These are phyloP conservation scores for Pelargonium nanum DNA, from an alignment of 345 rosid genomes.

Conservation along the genomic window DNA sequence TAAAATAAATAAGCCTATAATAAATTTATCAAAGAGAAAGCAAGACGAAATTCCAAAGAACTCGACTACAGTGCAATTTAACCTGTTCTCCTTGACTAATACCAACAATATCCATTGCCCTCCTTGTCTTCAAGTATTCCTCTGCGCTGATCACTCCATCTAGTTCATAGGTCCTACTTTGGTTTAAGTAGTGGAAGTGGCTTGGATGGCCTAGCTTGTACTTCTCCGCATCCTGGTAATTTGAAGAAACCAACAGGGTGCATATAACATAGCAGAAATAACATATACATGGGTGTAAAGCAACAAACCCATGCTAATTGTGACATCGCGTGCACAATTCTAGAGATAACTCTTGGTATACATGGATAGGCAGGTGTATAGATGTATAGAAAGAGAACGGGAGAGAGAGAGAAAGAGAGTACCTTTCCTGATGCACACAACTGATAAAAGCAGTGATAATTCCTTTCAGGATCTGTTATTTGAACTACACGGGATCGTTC, in stretches of 20 bases:
- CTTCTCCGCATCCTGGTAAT: slow-evolving; percentile 69
- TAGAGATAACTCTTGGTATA: neutral
- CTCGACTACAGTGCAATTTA: neutral
- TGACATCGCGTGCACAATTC: neutral
- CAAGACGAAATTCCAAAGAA: neutral
- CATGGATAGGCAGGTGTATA: neutral
- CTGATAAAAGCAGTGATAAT: slow-evolving; percentile 96
- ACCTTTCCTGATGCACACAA: slow-evolving; percentile 94
- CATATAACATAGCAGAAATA: too few species aligned
- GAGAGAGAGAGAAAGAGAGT: slow-evolving; percentile 20
- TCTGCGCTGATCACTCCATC: slow-evolving; percentile 82
- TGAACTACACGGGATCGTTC: slow-evolving; percentile 98
- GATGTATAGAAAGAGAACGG: too few species aligned
- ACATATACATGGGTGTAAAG: neutral
- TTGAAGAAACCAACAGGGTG: slow-evolving; percentile 16
- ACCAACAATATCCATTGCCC: slow-evolving; percentile 98
- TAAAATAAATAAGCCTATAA: neutral
- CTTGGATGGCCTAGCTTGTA: slow-evolving; percentile 71
- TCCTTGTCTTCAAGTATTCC: slow-evolving; percentile 79
- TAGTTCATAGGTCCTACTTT: slow-evolving; percentile 75
- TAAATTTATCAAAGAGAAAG: neutral
- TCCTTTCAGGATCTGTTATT: slow-evolving; percentile 90
- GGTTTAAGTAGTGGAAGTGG: slow-evolving; percentile 85
- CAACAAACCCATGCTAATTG: neutral
- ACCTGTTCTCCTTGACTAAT: slow-evolving; percentile 88